Conservation (phyloP, 2,329 filamentous ascomycete genomes). For the Aspergillus flavus region DNA sequence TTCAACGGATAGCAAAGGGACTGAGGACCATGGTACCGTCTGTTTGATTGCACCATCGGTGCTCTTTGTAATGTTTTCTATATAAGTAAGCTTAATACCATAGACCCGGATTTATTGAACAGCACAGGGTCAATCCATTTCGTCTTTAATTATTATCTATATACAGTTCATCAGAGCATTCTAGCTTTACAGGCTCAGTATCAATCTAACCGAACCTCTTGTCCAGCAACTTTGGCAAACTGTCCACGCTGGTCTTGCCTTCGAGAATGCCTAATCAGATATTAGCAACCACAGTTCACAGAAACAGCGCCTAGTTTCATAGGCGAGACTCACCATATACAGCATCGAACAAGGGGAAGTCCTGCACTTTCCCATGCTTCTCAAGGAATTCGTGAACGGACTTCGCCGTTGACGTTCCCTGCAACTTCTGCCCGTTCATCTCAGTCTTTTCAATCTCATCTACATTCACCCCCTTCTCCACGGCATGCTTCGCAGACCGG, state of each 20-base stretch:
- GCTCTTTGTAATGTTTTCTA: not conserved
- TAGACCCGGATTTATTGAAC: not conserved
- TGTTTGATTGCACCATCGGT: not conserved
- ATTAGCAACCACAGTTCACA: not conserved
- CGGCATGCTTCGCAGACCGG: constrained; percentile 19
- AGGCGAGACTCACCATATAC: not conserved
- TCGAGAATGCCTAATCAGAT: not conserved
- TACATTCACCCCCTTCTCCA: constrained; percentile 20
- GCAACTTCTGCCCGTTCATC: constrained; percentile 22
- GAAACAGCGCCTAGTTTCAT: not conserved
- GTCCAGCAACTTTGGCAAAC: constrained; percentile 3
- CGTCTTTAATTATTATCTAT: not conserved
- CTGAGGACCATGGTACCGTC: constrained; percentile 21
- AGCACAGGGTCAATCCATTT: not conserved
- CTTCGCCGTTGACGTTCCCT: constrained; percentile 20
- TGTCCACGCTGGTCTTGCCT: not conserved
- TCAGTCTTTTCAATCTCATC: constrained; percentile 20
- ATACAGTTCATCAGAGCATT: not conserved
- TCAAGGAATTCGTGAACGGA: constrained; percentile 15
- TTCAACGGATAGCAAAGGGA: constrained; percentile 30
- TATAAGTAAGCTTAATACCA: not conserved
- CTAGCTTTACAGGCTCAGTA: not conserved
- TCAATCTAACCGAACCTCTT: not conserved
- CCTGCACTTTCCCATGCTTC: constrained; percentile 15
- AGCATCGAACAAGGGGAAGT: constrained; percentile 19